phyloP scores from a whole-genome alignment of 2,329 filamentous ascomycete species.

The Dothiorella sarmentorum region DNA sequence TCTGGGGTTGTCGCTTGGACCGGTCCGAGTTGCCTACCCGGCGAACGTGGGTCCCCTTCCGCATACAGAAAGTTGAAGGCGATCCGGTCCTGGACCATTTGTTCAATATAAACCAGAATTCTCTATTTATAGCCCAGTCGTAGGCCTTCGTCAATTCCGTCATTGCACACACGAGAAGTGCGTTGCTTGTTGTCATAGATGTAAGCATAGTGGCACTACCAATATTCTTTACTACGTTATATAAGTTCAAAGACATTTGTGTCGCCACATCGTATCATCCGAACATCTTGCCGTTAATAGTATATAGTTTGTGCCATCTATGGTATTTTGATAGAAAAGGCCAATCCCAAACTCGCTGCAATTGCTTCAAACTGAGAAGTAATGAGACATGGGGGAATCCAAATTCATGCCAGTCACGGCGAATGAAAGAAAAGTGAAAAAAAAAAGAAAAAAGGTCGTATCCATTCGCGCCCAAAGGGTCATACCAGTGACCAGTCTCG shows the following conservation, averaged over 20 bases:
- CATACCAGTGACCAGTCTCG: slow-evolving; percentile 10
- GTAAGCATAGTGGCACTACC: too few relatives aligned
- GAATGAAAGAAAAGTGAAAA: too few relatives aligned
- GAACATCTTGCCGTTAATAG: not conserved
- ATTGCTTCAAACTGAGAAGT: not conserved
- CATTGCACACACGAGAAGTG: too few relatives aligned
- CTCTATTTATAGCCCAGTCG: not conserved
- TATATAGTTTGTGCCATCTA: slow-evolving; percentile 12
- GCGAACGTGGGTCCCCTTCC: slow-evolving; percentile 1
- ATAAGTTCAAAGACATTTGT: too few relatives aligned
- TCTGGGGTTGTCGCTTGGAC: slow-evolving; percentile 4
- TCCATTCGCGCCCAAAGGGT: not conserved
- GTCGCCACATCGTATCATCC: not conserved
- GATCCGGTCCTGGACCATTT: not conserved
- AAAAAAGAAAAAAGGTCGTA: not conserved
- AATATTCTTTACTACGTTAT: too few relatives aligned
- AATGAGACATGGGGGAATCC: not conserved
- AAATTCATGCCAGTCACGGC: not conserved
- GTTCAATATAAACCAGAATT: not conserved
- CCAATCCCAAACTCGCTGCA: not conserved
- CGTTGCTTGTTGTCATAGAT: too few relatives aligned
- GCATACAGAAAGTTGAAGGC: not conserved
- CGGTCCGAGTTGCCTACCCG: slow-evolving; percentile 9
- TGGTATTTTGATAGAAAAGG: slow-evolving; percentile 1
- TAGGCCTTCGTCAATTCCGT: not conserved